Conservation (phyloP, 768 basidiomycete genomes). For the Hypsizygus marmoreus region DNA sequence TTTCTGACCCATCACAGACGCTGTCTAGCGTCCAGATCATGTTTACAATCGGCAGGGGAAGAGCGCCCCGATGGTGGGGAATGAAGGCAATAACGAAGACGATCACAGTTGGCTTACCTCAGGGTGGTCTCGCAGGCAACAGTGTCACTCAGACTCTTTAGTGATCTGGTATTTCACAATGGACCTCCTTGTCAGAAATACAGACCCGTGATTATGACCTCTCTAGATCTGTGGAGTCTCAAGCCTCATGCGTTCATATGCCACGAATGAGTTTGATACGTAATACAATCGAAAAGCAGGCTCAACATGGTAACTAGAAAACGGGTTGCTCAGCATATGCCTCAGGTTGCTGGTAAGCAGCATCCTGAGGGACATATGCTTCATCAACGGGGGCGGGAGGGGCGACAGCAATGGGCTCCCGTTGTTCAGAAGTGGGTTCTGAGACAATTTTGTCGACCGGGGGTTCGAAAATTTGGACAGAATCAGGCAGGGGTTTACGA, state of each 20-base stretch:
- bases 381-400: conserved; percentile 59
- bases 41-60: conserved; percentile 29
- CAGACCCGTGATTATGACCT: neutral
- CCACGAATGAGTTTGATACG: conserved; percentile 5
- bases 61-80: conserved; percentile 29
- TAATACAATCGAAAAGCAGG: conserved; percentile 15
- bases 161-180: neutral
- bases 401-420: conserved; percentile 61
- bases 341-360: conserved; percentile 42
- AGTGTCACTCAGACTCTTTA: conserved; percentile 36
- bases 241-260: neutral
- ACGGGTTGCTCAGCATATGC: conserved; percentile 48
- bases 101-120: conserved; percentile 43
- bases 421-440: conserved; percentile 89
- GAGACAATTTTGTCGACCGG: conserved; percentile 88
- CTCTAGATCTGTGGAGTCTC: neutral
- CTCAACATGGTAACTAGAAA: too few relatives aligned
- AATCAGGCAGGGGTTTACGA: conserved; percentile 92
- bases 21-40: conserved; percentile 37
- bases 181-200: neutral
- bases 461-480: conserved; percentile 86
- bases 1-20: conserved; percentile 69
- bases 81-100: conserved; percentile 24
- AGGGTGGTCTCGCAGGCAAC: conserved; percentile 50
- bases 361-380: conserved; percentile 44